A percentile compares a stretch with the other conserved stretches of the same genome.
Conservation (phyloP, 1,139 yeast genomes). For the Candida dubliniensis region DNA sequence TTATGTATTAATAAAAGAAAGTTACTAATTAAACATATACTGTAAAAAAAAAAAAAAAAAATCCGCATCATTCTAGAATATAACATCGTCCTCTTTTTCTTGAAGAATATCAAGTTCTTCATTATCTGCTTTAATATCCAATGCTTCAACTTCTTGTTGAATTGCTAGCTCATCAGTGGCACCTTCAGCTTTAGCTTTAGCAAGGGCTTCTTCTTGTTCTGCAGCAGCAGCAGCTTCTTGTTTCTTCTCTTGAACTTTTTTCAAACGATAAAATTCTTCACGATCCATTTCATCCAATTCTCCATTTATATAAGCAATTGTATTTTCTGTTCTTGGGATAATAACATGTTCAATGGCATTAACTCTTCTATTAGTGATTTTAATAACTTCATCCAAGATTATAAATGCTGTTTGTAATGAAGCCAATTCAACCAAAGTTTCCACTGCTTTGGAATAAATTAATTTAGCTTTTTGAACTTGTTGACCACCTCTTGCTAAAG, state of each 20-base stretch:
- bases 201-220: slow-evolving; percentile 48
- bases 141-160: slow-evolving; percentile 24
- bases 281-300: slow-evolving; percentile 97
- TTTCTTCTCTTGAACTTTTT: slow-evolving; percentile 96
- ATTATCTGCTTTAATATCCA: slow-evolving; percentile 23
- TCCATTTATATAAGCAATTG: slow-evolving; percentile 87
- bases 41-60: neutral
- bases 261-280: slow-evolving; percentile 94
- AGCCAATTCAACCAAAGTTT: slow-evolving; percentile 92
- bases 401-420: slow-evolving; percentile 94
- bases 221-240: slow-evolving; percentile 70
- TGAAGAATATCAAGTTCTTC: slow-evolving; percentile 28
- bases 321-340: slow-evolving; percentile 95
- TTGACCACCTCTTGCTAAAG: slow-evolving; percentile 97
- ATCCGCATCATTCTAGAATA: slow-evolving; percentile 24
- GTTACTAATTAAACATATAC: neutral
- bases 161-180: slow-evolving; percentile 20
- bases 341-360: slow-evolving; percentile 98
- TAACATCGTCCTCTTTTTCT: slow-evolving; percentile 46
- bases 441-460: slow-evolving; percentile 93
- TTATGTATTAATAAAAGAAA: neutral
- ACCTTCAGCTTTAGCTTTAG: slow-evolving; percentile 20
- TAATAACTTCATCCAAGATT: slow-evolving; percentile 94
- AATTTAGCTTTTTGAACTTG: slow-evolving; percentile 93
- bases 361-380: slow-evolving; percentile 96